Percentiles rank a stretch among this genome's conserved stretches.
These are phyloP conservation scores for Didymella exigua DNA, from an alignment of 2,329 filamentous ascomycete species.

Conservation along the genomic window DNA sequence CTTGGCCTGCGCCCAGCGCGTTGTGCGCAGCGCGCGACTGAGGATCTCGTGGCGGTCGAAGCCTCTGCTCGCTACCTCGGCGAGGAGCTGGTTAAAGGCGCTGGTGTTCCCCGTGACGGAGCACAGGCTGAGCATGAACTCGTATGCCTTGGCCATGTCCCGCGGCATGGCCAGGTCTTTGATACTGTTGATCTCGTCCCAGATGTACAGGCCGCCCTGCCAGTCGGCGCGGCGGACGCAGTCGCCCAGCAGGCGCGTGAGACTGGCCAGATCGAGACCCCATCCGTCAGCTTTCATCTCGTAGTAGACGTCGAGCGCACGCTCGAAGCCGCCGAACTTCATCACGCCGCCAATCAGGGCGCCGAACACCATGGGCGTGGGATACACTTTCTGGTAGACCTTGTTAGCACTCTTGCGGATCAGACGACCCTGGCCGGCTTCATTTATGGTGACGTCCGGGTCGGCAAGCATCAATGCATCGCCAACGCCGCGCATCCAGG, in stretches of 20 bases:
- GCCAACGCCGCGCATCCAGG: constrained; percentile 50
- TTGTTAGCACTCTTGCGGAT: constrained; percentile 30
- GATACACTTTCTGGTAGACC: constrained; percentile 52
- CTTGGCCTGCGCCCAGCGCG: constrained; percentile 22
- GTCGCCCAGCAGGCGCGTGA: constrained; percentile 49
- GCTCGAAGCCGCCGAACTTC: constrained; percentile 53
- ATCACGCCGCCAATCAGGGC: constrained; percentile 51
- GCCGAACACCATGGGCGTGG: constrained; percentile 53
- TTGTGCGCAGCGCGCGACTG: constrained; percentile 22
- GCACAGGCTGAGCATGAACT: constrained; percentile 42
- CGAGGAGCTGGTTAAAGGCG: constrained; percentile 42
- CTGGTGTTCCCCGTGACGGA: constrained; percentile 38
- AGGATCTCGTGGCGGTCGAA: constrained; percentile 37
- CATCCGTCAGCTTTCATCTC: constrained; percentile 54
- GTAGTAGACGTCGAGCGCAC: constrained; percentile 50
- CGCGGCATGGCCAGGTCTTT: constrained; percentile 25
- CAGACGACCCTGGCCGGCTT: constrained; percentile 34
- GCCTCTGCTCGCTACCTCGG: constrained; percentile 30
- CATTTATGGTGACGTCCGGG: constrained; percentile 46
- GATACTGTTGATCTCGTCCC: constrained; percentile 51
- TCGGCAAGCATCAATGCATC: constrained; percentile 50
- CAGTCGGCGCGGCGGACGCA: constrained; percentile 49
- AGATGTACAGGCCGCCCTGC: constrained; percentile 46
- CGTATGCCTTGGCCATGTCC: constrained; percentile 38
- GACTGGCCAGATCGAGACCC: constrained; percentile 50